Base-by-base conservation (phyloP, 345 rosid species). In the Dipteronia sinensis region DNA sequence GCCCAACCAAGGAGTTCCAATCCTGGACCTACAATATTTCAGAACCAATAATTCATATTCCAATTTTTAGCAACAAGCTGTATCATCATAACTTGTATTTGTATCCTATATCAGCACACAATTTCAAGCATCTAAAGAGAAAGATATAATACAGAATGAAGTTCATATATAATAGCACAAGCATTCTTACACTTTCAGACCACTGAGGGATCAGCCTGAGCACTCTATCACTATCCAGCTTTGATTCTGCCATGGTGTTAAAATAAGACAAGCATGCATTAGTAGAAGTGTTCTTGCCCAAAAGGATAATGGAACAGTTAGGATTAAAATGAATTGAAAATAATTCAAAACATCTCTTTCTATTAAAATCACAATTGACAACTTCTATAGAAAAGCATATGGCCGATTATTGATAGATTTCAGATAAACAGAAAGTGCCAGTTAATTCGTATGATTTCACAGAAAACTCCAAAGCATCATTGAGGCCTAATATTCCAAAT, bases 171-270 rank as follows among this genome's bases (percentile, higher is more conserved):
- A 12, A 12, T 25, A 63, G 65, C 15, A 8, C 47, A 69, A 25
- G 15, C 42, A 59, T 77, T 86, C 98, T 91, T 91, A 95, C 98
- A 81, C 78, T 89, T 86, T 81, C 83, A 75, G 88, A 89, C 98
- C 98, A 95, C 83, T 91, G 92, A 74, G 91, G 86, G 38, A 88
- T 90, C 86, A 95, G 78, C 80, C 73, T 87, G 75, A 91, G 84
- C 79, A 91, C 89, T 80, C 70, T 83, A 81, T 90, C 95, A 77
- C 82, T 77, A 67, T 86, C 92, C 69, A 87, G 83, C 74, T 87
- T 87, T 74, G 85, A 73, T 72, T 85, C 98, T 90, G 89, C 84
- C 78, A 85, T 49, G 79, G 76, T 62, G 64, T 53, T 70, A 67
- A 40, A 49, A 79, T 66, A 72, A 67, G 73, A 80, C 74, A 64